Base-by-base conservation (phyloP, 116 monocot species). In the Zostera marina region DNA sequence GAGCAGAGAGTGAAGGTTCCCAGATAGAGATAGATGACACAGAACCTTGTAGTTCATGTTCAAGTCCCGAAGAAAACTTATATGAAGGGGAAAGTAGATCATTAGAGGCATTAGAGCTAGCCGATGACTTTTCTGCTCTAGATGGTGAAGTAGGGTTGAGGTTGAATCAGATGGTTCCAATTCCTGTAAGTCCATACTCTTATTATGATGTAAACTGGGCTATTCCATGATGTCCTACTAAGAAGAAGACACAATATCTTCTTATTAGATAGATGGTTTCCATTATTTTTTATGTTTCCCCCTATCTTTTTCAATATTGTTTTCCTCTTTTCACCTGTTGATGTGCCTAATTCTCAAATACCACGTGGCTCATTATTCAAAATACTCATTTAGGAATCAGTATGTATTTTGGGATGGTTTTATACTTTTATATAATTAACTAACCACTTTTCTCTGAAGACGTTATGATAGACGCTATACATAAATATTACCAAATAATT, bases 131-230 rank as follows among this genome's bases (percentile, higher is more conserved):
- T 77, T 77, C 65, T 11, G 54, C 49, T 19, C 68, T 85, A 42
- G 91, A 86, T 68, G 86, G 77, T 49, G 86, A 92, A 83, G 77
- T 92, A 63, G 77, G 77, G 16, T 73, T 77, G 67, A 77, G 92
- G 60, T 72, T 92, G 63, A 77, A 77, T 74, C 77, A 80, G 25
- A 76, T 92, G 79, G 76, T 86, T 59, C 82, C 82, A 3, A 56
- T 92, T 69, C 86, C 68, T 63, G 83, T 83, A 70, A 75, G 83
- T 69, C 45, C 45, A 1, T 46, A 12, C 42, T 54, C 25, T 54
- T 2, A 11, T 47, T 22, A 12, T 22, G 22, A 1, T 54, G 25
- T 22, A 54, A 54, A 22, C 32, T 3, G 32, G 32, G 32, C 32
- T 32, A 32, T 32, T 32, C 32, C 32, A 32, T 32, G 32, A 5